Base-by-base conservation (phyloP, 345 rosid genomes). In the Syzygium oleosum region DNA sequence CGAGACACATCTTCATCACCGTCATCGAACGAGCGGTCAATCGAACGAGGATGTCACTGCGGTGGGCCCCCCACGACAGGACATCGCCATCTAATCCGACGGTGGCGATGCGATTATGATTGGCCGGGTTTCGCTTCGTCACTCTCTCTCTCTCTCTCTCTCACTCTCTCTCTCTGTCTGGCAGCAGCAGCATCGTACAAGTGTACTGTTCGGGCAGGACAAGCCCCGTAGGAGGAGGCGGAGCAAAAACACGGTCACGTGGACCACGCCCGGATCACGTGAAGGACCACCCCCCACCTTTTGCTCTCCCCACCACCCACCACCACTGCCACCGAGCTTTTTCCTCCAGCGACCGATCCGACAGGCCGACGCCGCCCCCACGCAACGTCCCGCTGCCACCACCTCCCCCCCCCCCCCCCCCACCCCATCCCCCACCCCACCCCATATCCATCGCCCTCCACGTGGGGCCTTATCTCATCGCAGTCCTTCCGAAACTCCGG, bases 201-300 rank as follows among this genome's bases (percentile, higher is more conserved):
- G 12, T 73, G 80, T 73, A 34, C 46, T 17, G 80, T 34, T 34
- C 80, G 38, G 10, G 80, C 25, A 9, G 46, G 46, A 68, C 49
- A 17, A 15, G 12, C 13, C 14, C 21, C 46, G 46, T 43, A 43
- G 46, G 46, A 43, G 46, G 46, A 43, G 46, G 46, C 68, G 4
- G 49, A 9, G 90, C 65, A 56, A 87, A 84, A 87, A 89, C 88
- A 91, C 25, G 85, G 92, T 59, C 94, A 93, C 94, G 93, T 92
- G 94, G 90, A 87, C n/a, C 83, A 84, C 91, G 27, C 27, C 65
- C 84, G 68, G 31, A 38, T 73, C 96, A 93, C 95, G 94, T 94
- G 97, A 89, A 92, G 86, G 84, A 49, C 90, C 89, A 89, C 88
- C 88, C 78, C 23, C 2, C 4, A 3, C 4, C 9, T 13, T 16